phyloP scores from a whole-genome alignment of 306 rosid genomes.

The Adenanthera pavonina region DNA sequence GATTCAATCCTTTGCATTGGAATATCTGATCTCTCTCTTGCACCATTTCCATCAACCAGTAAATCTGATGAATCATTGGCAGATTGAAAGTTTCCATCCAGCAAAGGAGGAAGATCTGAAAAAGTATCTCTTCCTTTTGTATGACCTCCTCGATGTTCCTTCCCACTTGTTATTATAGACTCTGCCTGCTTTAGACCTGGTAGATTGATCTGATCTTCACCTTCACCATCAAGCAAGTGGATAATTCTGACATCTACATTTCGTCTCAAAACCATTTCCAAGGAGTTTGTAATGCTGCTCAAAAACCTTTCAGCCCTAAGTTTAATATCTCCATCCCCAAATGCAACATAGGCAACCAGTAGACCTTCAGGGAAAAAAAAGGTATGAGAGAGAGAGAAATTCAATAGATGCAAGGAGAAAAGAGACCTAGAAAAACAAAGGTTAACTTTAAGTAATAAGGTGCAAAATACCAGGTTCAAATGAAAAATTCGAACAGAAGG shows the following conservation, averaged over 20 bases:
- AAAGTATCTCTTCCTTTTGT: conserved; percentile 50
- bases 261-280: conserved; percentile 91
- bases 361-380: conserved; percentile 61
- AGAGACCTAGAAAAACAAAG: conserved; percentile 29
- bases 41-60: conserved; percentile 58
- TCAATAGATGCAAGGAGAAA: conserved; percentile 14
- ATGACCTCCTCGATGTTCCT: conserved; percentile 55
- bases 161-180: conserved; percentile 44
- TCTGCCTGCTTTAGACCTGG: conserved; percentile 48
- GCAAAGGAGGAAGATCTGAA: conserved; percentile 60
- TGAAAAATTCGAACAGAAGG: neutral
- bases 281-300: conserved; percentile 97
- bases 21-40: conserved; percentile 64
- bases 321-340: conserved; percentile 80
- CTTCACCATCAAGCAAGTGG: conserved; percentile 78
- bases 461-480: conserved; percentile 22
- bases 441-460: conserved; percentile 5
- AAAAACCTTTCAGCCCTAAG: conserved; percentile 87
- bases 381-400: neutral
- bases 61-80: conserved; percentile 65
- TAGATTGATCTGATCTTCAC: conserved; percentile 44
- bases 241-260: conserved; percentile 91
- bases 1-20: conserved; percentile 97
- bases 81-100: conserved; percentile 61
- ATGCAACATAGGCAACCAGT: conserved; percentile 85